Evolutionary conservation across 768 basidiomycete genomes (phyloP).

Genomic region (Naganishia vaughanmartiniae): DNA sequence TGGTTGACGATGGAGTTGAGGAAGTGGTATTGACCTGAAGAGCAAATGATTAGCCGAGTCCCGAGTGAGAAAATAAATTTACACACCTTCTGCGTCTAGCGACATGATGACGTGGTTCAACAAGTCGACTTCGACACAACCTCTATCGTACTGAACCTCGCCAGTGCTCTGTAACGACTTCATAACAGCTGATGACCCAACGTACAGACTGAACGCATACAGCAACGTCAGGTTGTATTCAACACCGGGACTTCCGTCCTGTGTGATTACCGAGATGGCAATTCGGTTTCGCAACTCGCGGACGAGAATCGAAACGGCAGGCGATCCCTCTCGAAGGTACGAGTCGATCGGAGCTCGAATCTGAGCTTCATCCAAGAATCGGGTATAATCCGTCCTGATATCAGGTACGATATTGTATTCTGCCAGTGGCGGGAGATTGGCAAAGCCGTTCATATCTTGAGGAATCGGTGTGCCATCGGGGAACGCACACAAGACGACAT

Average conservation of each 20-base stretch:
- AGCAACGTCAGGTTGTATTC: conserved; percentile 83
- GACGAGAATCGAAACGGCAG: conserved; percentile 61
- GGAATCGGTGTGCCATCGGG: conserved; percentile 72
- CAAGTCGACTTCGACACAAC: conserved; percentile 78
- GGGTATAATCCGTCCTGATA: conserved; percentile 85
- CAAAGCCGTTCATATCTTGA: conserved; percentile 33
- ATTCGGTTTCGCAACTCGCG: conserved; percentile 73
- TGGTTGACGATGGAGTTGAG: conserved; percentile 90
- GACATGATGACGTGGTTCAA: conserved; percentile 78
- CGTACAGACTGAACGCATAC: conserved; percentile 92
- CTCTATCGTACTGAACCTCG: conserved; percentile 72
- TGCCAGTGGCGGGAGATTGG: conserved; percentile 67
- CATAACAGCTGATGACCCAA: conserved; percentile 87
- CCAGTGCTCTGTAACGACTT: conserved; percentile 83
- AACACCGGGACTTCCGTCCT: conserved; percentile 55
- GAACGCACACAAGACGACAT: conserved; percentile 94
- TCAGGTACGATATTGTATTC: conserved; percentile 92
- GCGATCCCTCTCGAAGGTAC: conserved; percentile 62
- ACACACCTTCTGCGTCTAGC: conserved; percentile 84
- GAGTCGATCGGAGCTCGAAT: conserved; percentile 77
- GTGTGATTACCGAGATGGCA: conserved; percentile 56
- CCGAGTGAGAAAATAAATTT: neutral
- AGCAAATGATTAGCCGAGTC: conserved; percentile 24
- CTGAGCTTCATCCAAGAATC: conserved; percentile 74
- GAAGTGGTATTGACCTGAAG: conserved; percentile 86